Evolutionary conservation across 495 filamentous ascomycete genomes (phyloP), one percentile per base, ranked within the genome.

Genomic region (Penicillium pulvis): DNA sequence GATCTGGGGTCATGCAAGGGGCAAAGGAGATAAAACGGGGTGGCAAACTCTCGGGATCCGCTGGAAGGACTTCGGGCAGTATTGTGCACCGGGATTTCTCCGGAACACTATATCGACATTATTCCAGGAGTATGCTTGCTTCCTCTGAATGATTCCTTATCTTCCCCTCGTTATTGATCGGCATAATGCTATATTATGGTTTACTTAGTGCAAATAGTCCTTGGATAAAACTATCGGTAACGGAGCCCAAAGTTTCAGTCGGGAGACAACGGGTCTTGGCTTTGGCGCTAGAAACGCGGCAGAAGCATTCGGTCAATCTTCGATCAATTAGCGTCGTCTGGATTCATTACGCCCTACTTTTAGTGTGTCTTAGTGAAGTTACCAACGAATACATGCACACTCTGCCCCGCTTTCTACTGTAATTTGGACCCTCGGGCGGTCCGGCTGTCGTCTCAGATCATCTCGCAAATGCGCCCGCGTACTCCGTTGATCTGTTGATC

Each of bases 1-100:
- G 65, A 69, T 65, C 67, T 60, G 64, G 64, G 67, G 64, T 67
- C 43, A 41, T 69, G 67, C 67, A 69, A 69, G 67, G 67, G 67
- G 58, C 59, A 31, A 49, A 23, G 23, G 43, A 49, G 46, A 49
- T 49, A 61, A 59, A 59, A 54, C 59, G 28, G 39, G 59, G 65
- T 59, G 60, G 66, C 60, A 48, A 51, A 43, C 54, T 57, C 6
- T 31, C 46, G 26, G 46, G 46, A 24, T 49, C 46, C 46, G 46
- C 46, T 31, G 24, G 46, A 24, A 47, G 9, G 10, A 16, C 16
- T 49, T 31, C 24, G 20, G 26, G 31, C 45, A 28, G 12, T 28
- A 26, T 47, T 11, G 20, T 20, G 44, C 20, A 12, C 12, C 39
- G 39, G 36, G 1, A 17, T 33, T 47, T 43, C n/a, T 31, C 26